Evolutionary conservation across 2,329 filamentous ascomycete genomes (phyloP), one percentile per base, ranked within the genome.

Genomic region (Orbilia quercus): DNA sequence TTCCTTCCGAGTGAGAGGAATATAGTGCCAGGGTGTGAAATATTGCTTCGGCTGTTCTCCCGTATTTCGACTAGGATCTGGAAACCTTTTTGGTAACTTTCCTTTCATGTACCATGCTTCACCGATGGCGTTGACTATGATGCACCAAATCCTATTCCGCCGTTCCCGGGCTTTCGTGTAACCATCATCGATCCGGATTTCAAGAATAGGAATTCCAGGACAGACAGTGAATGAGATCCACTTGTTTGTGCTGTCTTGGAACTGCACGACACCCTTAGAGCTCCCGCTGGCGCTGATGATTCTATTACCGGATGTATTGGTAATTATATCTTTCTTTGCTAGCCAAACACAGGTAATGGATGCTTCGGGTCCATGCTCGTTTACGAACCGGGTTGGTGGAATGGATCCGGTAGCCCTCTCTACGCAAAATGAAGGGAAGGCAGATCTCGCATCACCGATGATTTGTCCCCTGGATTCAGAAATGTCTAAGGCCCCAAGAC

Each of bases 101-200:
- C 69, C 69, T 25, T 73, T 73, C 69, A 98, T 83, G 77, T 94
- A 96, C 80, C 90, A 98, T 0, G 96, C 83, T 80, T 99, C 95
- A 0, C 95, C 95, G 7, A 99, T 83, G 0, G 95, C 94, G 79
- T 99, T 99, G 58, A 99, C 82, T n/a, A 88, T 91, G 44, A 94
- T 89, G n/a, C 91, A 92, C 92, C 92, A 98, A 11, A 95, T 86
- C 25, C 93, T 88, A 11, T 87, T 86, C 54, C 88, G 83, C 2
- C 85, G 82, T 79, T 89, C 89, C 28, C 93, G 88, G 76, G 88
- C 89, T 23, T 85, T 80, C 53, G 85, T 93, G 80, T 92, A 95
- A 58, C 87, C 87, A 25, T 96, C 92, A 78, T 99, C 95, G 5
- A 96, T 86, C 47, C 87, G 87, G 72, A 99, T 87, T 0, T 88